These are phyloP conservation scores for Heterobasidion annosum DNA, from an alignment of 1,284 basidiomycete species.

Conservation along the genomic window DNA sequence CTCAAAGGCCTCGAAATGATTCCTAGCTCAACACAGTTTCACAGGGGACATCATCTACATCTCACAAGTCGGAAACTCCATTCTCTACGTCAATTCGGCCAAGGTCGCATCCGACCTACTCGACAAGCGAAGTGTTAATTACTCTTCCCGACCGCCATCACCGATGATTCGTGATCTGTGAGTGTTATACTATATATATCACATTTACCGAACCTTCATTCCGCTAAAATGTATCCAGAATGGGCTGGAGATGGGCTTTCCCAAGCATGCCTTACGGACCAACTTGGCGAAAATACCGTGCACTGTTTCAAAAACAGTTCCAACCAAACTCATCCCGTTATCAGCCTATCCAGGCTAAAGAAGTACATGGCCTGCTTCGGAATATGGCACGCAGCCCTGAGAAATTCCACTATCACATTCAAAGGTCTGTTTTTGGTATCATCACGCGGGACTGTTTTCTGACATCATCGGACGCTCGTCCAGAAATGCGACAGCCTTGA, in stretches of 20 bases:
- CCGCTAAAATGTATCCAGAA: neutral
- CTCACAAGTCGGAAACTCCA: neutral
- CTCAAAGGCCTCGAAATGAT: too few species aligned
- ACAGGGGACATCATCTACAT: neutral
- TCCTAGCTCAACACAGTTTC: too few species aligned
- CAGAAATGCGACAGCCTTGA: constrained; percentile 19
- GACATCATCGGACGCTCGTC: neutral
- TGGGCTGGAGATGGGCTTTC: neutral
- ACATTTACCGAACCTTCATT: neutral
- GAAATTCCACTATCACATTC: neutral
- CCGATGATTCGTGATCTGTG: neutral
- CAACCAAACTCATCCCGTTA: neutral
- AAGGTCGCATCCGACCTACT: neutral
- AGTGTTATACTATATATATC: neutral
- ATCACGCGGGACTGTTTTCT: neutral
- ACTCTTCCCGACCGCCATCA: neutral
- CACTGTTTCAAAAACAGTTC: neutral
- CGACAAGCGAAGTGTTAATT: neutral
- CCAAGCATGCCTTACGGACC: neutral
- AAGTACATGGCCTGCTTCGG: neutral
- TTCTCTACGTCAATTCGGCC: neutral
- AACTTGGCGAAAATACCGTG: neutral
- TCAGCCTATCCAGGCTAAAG: neutral
- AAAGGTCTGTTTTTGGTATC: neutral
- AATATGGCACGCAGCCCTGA: neutral